Conservation (phyloP, 23 red algal species). For the Gracilaria caudata region DNA sequence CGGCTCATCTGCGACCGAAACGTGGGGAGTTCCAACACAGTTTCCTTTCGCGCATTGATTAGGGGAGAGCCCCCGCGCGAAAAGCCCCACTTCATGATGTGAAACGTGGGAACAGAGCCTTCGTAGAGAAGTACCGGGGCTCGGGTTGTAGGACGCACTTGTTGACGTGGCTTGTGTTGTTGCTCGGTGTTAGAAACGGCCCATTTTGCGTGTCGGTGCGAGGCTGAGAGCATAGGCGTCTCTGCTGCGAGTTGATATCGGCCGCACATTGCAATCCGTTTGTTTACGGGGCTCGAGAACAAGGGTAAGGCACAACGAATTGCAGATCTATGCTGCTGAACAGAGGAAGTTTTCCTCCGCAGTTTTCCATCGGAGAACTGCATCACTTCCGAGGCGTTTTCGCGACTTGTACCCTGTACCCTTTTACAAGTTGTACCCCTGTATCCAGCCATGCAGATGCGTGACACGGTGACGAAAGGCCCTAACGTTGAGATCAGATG, state of each 20-base stretch:
- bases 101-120: neutral
- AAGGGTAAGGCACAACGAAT: neutral
- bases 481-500: no score
- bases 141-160: slow-evolving; percentile 43
- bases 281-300: neutral
- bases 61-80: slow-evolving; percentile 18
- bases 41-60: slow-evolving; percentile 57
- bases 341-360: neutral
- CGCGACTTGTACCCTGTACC: no score
- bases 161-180: slow-evolving; percentile 46
- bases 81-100: slow-evolving; percentile 8
- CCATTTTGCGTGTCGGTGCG: slow-evolving; percentile 43
- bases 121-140: slow-evolving; percentile 41
- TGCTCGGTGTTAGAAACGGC: neutral
- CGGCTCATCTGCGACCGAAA: slow-evolving; percentile 33
- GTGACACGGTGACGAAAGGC: no score
- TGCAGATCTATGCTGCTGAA: no score
- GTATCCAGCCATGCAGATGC: no score
- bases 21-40: slow-evolving; percentile 40
- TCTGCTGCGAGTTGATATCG: slow-evolving; percentile 43
- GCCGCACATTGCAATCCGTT: slow-evolving; percentile 33
- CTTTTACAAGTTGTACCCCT: no score
- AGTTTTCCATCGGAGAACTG: neutral
- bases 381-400: no score
- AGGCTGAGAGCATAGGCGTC: neutral